Percentiles rank a stretch among this genome's conserved stretches.
Conservation (phyloP, 148 eudicot genomes). For the Arctostaphylos glauca region DNA sequence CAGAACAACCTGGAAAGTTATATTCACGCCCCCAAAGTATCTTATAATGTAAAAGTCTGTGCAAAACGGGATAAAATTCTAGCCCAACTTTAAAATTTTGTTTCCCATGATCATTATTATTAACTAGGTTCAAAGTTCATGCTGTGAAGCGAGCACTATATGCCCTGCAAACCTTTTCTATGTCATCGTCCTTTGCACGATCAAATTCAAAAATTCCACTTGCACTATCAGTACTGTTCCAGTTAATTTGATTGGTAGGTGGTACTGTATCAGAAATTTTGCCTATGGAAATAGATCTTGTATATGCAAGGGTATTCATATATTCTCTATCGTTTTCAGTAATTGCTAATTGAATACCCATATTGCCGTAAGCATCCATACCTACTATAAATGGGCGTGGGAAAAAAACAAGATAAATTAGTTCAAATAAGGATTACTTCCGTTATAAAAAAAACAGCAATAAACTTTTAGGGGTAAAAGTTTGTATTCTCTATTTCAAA, state of each 20-base stretch:
- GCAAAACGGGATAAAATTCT: neutral
- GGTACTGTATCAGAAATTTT: neutral
- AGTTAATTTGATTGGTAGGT: neutral
- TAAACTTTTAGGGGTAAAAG: too few species aligned
- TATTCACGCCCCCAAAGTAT: neutral
- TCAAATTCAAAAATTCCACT: neutral
- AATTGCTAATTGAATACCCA: neutral
- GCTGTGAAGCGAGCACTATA: neutral
- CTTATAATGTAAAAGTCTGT: neutral
- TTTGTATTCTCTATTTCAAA: too few species aligned
- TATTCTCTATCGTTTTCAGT: neutral
- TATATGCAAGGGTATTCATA: neutral
- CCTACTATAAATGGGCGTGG: too few species aligned
- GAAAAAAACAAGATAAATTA: too few species aligned
- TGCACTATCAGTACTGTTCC: neutral
- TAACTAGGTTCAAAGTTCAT: neutral
- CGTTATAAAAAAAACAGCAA: too few species aligned
- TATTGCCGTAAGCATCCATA: too few species aligned
- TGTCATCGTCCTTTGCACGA: neutral
- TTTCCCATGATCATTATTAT: neutral
- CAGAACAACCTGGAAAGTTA: neutral
- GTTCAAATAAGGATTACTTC: too few species aligned
- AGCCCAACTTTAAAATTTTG: neutral
- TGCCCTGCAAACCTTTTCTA: neutral
- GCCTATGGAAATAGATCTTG: neutral